Conservation (phyloP, 2,329 filamentous ascomycete species). For the Pseudofabraea citricarpa region DNA sequence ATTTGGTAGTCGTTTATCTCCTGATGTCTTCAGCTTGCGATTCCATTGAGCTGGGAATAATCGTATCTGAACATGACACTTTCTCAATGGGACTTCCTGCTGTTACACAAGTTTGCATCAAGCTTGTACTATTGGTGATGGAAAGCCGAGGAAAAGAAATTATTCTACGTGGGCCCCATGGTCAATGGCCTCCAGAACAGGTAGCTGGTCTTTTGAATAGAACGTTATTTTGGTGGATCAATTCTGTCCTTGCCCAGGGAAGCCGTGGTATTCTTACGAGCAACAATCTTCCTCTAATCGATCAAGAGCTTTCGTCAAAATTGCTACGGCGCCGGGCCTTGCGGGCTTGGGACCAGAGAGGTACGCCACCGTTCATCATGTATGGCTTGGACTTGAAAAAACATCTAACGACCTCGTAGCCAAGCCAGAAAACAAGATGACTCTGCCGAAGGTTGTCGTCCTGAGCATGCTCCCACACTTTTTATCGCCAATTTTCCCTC, state of each 20-base stretch:
- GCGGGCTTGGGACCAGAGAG: conserved; percentile 7
- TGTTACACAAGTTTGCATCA: conserved; percentile 2
- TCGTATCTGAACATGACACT: neutral
- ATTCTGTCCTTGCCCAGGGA: conserved; percentile 14
- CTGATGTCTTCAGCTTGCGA: conserved; percentile 8
- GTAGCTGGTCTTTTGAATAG: conserved; percentile 8
- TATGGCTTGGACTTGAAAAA: conserved; percentile 1
- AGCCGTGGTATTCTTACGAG: conserved; percentile 13
- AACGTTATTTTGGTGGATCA: conserved; percentile 20
- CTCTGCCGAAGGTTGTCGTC: conserved; percentile 25
- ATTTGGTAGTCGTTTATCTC: conserved; percentile 1
- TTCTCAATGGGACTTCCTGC: conserved; percentile 5
- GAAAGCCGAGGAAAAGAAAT: conserved; percentile 7
- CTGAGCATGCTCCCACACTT: conserved; percentile 27
- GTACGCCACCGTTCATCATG: conserved; percentile 9
- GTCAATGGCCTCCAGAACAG: conserved; percentile 13
- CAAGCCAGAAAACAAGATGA: conserved; percentile 17
- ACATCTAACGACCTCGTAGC: conserved; percentile 6
- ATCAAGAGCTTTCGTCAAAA: conserved; percentile 11
- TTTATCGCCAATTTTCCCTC: conserved; percentile 29
- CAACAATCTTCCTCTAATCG: conserved; percentile 14
- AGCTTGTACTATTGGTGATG: conserved; percentile 8
- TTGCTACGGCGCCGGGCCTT: neutral
- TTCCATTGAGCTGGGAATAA: conserved; percentile 1
- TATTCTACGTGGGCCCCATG: neutral